Conservation (phyloP, 2,329 filamentous ascomycete species). For the Cercospora beticola region DNA sequence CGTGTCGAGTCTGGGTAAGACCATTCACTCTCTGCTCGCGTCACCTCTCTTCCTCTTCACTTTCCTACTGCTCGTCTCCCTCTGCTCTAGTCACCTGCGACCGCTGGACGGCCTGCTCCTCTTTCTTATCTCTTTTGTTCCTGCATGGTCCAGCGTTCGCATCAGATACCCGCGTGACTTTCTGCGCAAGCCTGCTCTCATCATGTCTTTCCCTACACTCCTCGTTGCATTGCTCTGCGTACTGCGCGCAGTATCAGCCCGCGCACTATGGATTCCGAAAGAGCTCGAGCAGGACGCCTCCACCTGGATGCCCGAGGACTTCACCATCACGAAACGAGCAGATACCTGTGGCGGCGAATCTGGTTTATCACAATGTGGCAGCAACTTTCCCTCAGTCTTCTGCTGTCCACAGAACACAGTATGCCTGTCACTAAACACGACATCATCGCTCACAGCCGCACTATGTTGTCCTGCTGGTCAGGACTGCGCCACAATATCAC, state of each 20-base stretch:
- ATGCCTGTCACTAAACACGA: slow-evolving; percentile 60
- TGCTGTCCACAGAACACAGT: slow-evolving; percentile 59
- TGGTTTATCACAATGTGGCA: slow-evolving; percentile 54
- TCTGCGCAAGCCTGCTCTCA: slow-evolving; percentile 16
- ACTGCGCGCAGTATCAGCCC: slow-evolving; percentile 23
- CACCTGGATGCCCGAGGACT: slow-evolving; percentile 24
- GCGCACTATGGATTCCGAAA: slow-evolving; percentile 31
- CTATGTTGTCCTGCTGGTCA: slow-evolving; percentile 66
- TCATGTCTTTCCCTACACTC: slow-evolving; percentile 16
- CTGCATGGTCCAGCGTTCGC: slow-evolving; percentile 3
- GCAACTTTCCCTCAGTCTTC: slow-evolving; percentile 61
- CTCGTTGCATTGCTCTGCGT: slow-evolving; percentile 36
- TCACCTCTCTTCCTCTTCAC: slow-evolving; percentile 17
- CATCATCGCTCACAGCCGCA: slow-evolving; percentile 66
- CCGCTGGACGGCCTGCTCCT: slow-evolving; percentile 17
- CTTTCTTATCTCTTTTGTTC: slow-evolving; percentile 19
- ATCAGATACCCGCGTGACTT: slow-evolving; percentile 21
- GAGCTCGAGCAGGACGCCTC: slow-evolving; percentile 16
- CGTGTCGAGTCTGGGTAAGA: slow-evolving; percentile 11
- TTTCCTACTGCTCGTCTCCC: slow-evolving; percentile 5
- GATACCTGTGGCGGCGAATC: slow-evolving; percentile 51
- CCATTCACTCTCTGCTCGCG: slow-evolving; percentile 16
- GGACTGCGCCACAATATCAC: slow-evolving; percentile 61
- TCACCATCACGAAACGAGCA: slow-evolving; percentile 28
- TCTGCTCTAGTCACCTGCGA: slow-evolving; percentile 17